These are phyloP conservation scores for Lipomyces starkeyi DNA, from an alignment of 805 yeast genomes.

Conservation along the genomic window DNA sequence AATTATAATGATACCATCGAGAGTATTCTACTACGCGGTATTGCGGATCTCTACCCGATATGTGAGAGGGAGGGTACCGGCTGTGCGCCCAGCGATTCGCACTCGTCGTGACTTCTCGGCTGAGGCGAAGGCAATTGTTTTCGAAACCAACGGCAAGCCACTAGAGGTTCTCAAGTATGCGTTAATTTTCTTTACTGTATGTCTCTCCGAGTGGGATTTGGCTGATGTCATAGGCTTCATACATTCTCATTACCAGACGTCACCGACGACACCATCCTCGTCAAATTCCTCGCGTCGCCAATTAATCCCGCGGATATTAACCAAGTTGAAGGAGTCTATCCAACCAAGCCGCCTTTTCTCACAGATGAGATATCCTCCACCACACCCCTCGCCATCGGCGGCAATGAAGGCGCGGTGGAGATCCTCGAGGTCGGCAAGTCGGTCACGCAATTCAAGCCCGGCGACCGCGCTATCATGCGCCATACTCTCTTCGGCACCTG, in stretches of 20 bases:
- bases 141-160: slow-evolving; percentile 67
- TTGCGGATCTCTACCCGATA: neutral
- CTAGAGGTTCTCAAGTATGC: slow-evolving; percentile 44
- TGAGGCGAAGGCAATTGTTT: slow-evolving; percentile 67
- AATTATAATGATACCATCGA: neutral
- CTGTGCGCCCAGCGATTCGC: neutral
- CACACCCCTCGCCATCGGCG: slow-evolving; percentile 79
- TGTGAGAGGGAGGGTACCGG: neutral
- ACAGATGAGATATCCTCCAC: slow-evolving; percentile 55
- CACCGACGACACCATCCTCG: slow-evolving; percentile 53
- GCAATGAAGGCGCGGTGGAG: slow-evolving; percentile 92
- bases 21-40: neutral
- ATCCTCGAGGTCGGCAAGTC: slow-evolving; percentile 72
- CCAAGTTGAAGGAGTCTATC: slow-evolving; percentile 86
- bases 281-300: slow-evolving; percentile 78
- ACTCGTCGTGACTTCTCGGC: slow-evolving; percentile 40
- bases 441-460: slow-evolving; percentile 57
- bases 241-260: slow-evolving; percentile 48
- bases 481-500: slow-evolving; percentile 89
- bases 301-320: slow-evolving; percentile 89
- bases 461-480: slow-evolving; percentile 89
- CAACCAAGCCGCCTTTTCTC: slow-evolving; percentile 69
- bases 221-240: slow-evolving; percentile 41
- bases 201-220: neutral
- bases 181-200: neutral